These are phyloP conservation scores for Candida saitoana DNA, from an alignment of 805 yeast species.

Conservation along the genomic window DNA sequence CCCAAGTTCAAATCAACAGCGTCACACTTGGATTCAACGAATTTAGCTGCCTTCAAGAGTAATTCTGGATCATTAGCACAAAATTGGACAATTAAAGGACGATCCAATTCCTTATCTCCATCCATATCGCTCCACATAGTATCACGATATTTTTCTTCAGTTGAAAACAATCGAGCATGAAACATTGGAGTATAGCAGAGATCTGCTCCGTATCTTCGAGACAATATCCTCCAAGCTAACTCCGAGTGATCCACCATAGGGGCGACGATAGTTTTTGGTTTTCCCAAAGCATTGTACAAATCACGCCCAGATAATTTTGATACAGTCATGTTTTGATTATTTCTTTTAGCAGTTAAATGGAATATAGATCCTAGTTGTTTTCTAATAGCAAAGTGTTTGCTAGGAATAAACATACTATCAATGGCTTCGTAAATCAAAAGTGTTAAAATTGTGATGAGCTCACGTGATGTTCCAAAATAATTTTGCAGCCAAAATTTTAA, in stretches of 20 bases:
- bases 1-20: conserved; percentile 96
- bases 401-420: background rate
- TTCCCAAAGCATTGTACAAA: conserved; percentile 63
- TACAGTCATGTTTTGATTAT: background rate
- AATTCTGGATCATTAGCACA: conserved; percentile 94
- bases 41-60: conserved; percentile 73
- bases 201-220: conserved; percentile 87
- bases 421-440: background rate
- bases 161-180: conserved; percentile 87
- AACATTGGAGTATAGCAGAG: conserved; percentile 96
- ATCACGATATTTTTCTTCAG: conserved; percentile 71
- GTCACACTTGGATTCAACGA: conserved; percentile 80
- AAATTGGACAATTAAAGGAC: conserved; percentile 91
- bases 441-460: background rate
- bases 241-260: conserved; percentile 99
- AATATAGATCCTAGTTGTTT: background rate
- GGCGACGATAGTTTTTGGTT: conserved; percentile 83
- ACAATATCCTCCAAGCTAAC: conserved; percentile 87
- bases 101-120: conserved; percentile 63
- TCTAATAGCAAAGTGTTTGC: background rate
- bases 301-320: conserved; percentile 52
- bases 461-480: conserved; percentile 1
- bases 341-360: background rate
- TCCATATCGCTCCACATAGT: conserved; percentile 71
- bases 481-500: background rate